Evolutionary conservation across 257 asterid genomes (phyloP), one percentile per base, ranked within the genome.

Genomic region (Solanum pennellii): DNA sequence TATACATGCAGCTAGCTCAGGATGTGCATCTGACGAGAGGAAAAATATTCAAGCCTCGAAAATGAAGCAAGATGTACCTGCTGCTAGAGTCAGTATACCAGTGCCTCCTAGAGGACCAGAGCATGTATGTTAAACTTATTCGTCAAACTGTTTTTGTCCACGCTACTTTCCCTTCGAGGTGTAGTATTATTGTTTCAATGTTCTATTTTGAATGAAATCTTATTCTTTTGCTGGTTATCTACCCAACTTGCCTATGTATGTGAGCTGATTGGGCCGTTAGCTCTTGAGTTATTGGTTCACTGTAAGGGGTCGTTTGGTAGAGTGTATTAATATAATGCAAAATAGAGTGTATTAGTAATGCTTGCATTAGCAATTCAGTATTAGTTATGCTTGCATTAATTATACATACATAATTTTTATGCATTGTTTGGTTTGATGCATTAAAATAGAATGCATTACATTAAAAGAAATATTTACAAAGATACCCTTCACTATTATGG

Each of bases 31-130:
- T 90, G 92, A 89, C 68, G 97, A 90, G 89, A 92, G 91, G 93
- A 94, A 90, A 92, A 89, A 88, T 69, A 71, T 83, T 86, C 90
- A 91, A 74, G 89, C 93, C 29, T 88, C 91, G 39, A 88, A 85
- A 89, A 89, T 89, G 59, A 93, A 75, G 90, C 95, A 91, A 72
- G 92, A 89, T 68, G 80, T 85, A 80, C 90, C 94, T 85, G 87
- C 93, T 87, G 91, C 93, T 89, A 92, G 94, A 89, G 87, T 91
- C 83, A 89, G 90, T 90, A 73, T 94, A 65, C 94, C 98, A 10
- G 76, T 87, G 87, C 96, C 98, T 66, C 98, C 96, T 77, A 95
- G 87, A 91, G 94, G 92, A 85, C 94, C 92, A 79, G 95, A 93
- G 52, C 93, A 91, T 42, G 99, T 94, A 94, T 85, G 97, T 91